Evolutionary conservation across 1,284 basidiomycete genomes (phyloP).

Genomic region (Ustilago shanxiensis): DNA sequence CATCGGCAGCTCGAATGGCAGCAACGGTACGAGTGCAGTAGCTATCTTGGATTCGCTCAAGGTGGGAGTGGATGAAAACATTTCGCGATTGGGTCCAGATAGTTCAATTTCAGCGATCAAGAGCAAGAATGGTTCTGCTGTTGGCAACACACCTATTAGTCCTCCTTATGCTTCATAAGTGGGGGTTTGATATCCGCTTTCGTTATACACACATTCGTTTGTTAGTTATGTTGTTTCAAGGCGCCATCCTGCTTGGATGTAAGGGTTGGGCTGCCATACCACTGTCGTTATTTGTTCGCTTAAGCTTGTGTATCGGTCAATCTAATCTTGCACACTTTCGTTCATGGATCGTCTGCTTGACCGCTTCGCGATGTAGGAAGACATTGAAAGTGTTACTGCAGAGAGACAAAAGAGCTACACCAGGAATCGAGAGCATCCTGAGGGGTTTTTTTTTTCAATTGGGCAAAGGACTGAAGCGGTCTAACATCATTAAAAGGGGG

Average conservation of each 20-base stretch:
- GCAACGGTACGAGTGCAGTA: slow-evolving; percentile 27
- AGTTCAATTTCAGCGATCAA: slow-evolving; percentile 15
- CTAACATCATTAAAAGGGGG: not conserved
- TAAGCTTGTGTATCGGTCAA: not conserved
- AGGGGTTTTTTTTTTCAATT: too few relatives aligned
- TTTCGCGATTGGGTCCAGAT: slow-evolving; percentile 31
- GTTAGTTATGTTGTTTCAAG: not conserved
- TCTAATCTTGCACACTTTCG: not conserved
- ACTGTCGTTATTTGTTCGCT: not conserved
- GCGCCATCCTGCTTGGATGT: not conserved
- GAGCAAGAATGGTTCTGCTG: not conserved
- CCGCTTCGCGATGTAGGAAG: too few relatives aligned
- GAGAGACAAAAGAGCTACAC: too few relatives aligned
- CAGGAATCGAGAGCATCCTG: too few relatives aligned
- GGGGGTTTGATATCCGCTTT: not conserved
- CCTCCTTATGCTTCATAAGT: slow-evolving; percentile 34
- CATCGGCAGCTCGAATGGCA: slow-evolving; percentile 21
- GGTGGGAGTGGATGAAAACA: slow-evolving; percentile 43
- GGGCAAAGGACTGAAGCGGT: not conserved
- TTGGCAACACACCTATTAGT: slow-evolving; percentile 15
- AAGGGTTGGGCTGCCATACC: not conserved
- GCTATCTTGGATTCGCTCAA: slow-evolving; percentile 53
- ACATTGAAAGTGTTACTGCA: too few relatives aligned
- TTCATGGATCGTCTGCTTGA: too few relatives aligned
- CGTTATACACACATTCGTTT: slow-evolving; percentile 5